phyloP scores from a whole-genome alignment of 768 basidiomycete species.

The Piloderma croceum region DNA sequence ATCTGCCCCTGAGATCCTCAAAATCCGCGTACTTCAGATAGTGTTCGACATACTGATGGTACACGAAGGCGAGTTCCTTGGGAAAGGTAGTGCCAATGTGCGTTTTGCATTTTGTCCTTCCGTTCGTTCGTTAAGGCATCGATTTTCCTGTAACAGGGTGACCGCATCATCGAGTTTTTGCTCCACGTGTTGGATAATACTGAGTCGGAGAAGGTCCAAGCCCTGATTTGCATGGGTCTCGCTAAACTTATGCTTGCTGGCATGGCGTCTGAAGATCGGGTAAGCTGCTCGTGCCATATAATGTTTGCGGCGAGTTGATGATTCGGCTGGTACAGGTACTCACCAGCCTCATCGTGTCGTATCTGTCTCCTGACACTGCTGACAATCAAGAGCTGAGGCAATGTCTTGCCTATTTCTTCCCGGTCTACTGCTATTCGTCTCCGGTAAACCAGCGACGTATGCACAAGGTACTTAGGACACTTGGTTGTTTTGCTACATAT shows the following conservation, averaged over 20 bases:
- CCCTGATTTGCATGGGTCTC: conserved; percentile 69
- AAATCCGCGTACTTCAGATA: conserved; percentile 66
- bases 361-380: conserved; percentile 74
- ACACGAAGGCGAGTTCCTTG: conserved; percentile 63
- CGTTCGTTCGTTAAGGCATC: conserved; percentile 8
- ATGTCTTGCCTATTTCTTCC: conserved; percentile 82
- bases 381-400: conserved; percentile 83
- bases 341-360: conserved; percentile 43
- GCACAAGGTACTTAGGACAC: conserved; percentile 40
- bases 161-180: conserved; percentile 42
- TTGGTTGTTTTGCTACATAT: background rate
- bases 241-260: conserved; percentile 83
- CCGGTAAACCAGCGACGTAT: conserved; percentile 68
- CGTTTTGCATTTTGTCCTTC: background rate
- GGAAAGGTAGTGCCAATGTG: conserved; percentile 36
- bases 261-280: conserved; percentile 66
- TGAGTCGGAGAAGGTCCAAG: conserved; percentile 60
- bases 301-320: conserved; percentile 45
- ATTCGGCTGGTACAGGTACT: conserved; percentile 41
- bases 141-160: conserved; percentile 24
- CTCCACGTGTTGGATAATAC: conserved; percentile 40
- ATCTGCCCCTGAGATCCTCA: conserved; percentile 56
- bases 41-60: conserved; percentile 86
- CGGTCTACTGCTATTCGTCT: conserved; percentile 80
- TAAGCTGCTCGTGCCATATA: no score